Evolutionary conservation across 139 green algal genomes (phyloP).

Genomic region (Chlamydomonas applanata): DNA sequence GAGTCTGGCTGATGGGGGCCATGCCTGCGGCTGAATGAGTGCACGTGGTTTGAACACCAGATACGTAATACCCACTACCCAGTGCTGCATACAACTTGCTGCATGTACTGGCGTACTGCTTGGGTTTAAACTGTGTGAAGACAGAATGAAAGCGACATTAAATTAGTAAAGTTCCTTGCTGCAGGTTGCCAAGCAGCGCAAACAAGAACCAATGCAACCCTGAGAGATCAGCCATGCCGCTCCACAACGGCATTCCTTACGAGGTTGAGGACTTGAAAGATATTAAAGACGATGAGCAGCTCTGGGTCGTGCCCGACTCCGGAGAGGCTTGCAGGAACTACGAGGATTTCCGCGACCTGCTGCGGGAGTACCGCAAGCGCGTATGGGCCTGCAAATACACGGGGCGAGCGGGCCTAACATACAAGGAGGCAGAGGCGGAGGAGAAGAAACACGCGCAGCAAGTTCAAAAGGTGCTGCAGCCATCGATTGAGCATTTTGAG

Average conservation of each 20-base stretch:
- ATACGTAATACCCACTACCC: no score
- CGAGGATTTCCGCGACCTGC: neutral
- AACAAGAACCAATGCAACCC: no score
- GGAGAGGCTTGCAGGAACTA: neutral
- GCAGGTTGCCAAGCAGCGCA: no score
- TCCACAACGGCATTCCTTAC: constrained; percentile 4
- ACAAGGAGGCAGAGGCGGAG: neutral
- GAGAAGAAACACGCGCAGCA: neutral
- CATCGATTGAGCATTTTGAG: neutral
- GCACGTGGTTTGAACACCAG: no score
- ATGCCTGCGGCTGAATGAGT: no score
- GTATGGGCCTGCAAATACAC: constrained; percentile 10
- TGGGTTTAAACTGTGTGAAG: no score
- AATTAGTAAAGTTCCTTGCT: no score
- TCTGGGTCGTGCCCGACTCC: neutral
- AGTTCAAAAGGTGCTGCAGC: neutral
- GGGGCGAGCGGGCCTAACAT: neutral
- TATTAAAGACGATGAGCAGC: neutral
- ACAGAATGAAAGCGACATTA: no score
- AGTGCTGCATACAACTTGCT: no score
- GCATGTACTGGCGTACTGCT: no score
- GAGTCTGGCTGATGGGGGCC: no score
- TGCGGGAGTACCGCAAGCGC: neutral
- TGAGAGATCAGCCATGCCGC: neutral
- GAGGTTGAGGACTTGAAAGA: neutral